Conservation (phyloP, 306 rosid species). For the Lathyrus aphaca region DNA sequence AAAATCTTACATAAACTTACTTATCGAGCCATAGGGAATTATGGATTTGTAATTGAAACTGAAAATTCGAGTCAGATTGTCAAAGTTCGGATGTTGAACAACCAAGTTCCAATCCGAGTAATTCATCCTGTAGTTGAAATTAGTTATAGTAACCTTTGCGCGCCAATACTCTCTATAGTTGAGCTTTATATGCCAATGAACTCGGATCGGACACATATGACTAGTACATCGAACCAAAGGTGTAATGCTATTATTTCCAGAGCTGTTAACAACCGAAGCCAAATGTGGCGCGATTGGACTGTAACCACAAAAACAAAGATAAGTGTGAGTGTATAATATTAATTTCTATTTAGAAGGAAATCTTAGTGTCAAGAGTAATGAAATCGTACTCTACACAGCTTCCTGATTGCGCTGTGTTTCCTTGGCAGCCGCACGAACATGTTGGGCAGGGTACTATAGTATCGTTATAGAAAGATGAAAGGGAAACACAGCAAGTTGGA, state of each 20-base stretch:
- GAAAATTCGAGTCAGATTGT: constrained; percentile 74
- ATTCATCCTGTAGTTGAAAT: constrained; percentile 77
- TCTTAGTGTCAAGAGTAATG: constrained; percentile 19
- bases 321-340: constrained; percentile 5
- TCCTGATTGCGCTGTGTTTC: constrained; percentile 51
- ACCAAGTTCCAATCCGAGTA: constrained; percentile 86
- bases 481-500: constrained; percentile 86
- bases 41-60: constrained; percentile 75
- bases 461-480: constrained; percentile 78
- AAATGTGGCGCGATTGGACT: constrained; percentile 63
- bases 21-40: constrained; percentile 61
- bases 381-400: constrained; percentile 67
- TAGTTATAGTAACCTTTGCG: constrained; percentile 72
- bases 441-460: constrained; percentile 73
- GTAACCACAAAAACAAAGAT: constrained; percentile 31
- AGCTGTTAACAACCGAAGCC: constrained; percentile 56
- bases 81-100: constrained; percentile 80
- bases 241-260: constrained; percentile 36
- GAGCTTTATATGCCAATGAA: constrained; percentile 87
- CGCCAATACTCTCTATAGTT: constrained; percentile 84
- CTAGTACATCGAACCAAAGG: constrained; percentile 78
- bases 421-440: constrained; percentile 79
- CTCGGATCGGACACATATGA: constrained; percentile 85
- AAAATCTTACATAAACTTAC: constrained; percentile 52
- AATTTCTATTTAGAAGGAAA: constrained; percentile 18